A percentile compares a stretch with the other conserved stretches of the same genome.
Conservation (phyloP, 2,329 filamentous ascomycete species). For the Cyanodermella asteris region DNA sequence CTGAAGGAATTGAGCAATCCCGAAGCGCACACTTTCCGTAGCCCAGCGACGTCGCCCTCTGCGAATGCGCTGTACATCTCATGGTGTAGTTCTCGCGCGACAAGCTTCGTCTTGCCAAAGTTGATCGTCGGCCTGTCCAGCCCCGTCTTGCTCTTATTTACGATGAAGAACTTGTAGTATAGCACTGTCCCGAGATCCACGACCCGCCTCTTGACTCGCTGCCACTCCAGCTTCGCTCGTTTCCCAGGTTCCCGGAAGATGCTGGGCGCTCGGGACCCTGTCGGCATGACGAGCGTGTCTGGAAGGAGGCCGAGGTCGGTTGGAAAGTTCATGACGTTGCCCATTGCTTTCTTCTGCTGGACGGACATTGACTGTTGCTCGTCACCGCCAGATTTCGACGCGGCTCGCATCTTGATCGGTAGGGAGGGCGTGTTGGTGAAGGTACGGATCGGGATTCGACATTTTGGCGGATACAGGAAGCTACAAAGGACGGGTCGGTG, state of each 20-base stretch:
- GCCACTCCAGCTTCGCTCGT: constrained; percentile 12
- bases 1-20: constrained; percentile 30
- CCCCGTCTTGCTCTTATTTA: constrained; percentile 20
- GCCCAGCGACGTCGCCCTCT: constrained; percentile 27
- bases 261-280: constrained; percentile 11
- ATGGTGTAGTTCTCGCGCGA: constrained; percentile 36
- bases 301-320: constrained; percentile 7
- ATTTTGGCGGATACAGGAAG: constrained; percentile 6
- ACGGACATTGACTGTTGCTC: no score
- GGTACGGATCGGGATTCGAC: background rate
- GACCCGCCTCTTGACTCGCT: constrained; percentile 8
- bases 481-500: constrained; percentile 2
- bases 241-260: constrained; percentile 9
- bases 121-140: constrained; percentile 19
- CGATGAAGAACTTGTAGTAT: constrained; percentile 7
- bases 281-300: constrained; percentile 16
- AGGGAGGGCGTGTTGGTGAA: no score
- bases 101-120: constrained; percentile 25
- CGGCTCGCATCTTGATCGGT: no score
- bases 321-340: constrained; percentile 4
- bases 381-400: no score
- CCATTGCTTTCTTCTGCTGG: no score
- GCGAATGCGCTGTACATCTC: constrained; percentile 42
- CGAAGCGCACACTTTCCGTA: constrained; percentile 32
- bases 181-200: constrained; percentile 9